Conservation (phyloP, 352 stramenopile species). For the Poterioochromonas sp. region DNA sequence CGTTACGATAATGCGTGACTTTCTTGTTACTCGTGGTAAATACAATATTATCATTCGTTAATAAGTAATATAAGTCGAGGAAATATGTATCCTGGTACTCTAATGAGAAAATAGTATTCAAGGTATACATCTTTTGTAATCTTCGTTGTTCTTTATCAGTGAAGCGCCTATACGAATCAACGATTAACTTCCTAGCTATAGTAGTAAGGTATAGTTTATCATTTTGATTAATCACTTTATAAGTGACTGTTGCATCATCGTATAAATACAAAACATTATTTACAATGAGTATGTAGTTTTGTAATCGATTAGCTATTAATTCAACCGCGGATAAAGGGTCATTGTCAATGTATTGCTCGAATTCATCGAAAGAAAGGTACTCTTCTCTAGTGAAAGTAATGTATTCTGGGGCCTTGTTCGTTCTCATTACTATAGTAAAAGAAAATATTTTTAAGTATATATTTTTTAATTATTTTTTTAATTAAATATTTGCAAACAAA, state of each 20-base stretch:
- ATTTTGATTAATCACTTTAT: background rate
- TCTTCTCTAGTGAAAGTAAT: background rate
- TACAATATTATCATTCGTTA: background rate
- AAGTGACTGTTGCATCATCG: background rate
- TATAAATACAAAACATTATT: background rate
- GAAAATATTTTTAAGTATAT: background rate
- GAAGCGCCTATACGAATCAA: background rate
- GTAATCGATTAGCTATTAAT: background rate
- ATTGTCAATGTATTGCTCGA: background rate
- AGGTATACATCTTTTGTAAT: background rate
- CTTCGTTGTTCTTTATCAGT: background rate
- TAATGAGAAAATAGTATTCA: background rate
- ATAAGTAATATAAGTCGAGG: background rate
- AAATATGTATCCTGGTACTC: background rate
- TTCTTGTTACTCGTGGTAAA: background rate
- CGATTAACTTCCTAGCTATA: background rate
- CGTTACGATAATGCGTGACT: background rate
- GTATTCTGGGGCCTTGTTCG: background rate
- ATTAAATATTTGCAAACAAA: background rate
- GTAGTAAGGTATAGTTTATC: background rate
- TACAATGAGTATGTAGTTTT: background rate
- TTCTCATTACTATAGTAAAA: background rate
- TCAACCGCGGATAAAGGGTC: background rate
- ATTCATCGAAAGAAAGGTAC: background rate
- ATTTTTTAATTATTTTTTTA: background rate